phyloP scores from a whole-genome alignment of 805 yeast species.

The Pichia thaimueangensis region DNA sequence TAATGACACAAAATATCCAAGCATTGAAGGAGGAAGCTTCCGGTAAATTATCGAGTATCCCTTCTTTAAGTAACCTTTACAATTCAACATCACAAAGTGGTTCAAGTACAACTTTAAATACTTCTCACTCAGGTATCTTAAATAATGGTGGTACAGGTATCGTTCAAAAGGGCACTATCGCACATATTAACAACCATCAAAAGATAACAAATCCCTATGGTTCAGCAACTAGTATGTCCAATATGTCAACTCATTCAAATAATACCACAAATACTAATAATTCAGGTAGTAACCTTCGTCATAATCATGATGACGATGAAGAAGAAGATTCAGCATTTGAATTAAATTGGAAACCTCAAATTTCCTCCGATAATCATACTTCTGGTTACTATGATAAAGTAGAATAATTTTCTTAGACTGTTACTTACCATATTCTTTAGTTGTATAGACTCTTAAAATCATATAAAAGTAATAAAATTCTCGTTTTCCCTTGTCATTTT shows the following conservation, averaged over 20 bases:
- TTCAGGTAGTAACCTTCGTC: background rate
- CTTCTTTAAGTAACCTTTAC: conserved; percentile 7
- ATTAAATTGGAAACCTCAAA: conserved; percentile 10
- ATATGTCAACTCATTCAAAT: too few relatives aligned
- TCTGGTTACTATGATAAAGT: conserved; percentile 3
- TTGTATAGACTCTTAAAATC: too few relatives aligned
- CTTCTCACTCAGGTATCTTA: conserved; percentile 8
- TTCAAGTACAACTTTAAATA: conserved; percentile 2
- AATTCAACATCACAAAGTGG: conserved; percentile 10
- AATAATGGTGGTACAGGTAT: conserved; percentile 5
- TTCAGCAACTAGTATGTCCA: too few relatives aligned
- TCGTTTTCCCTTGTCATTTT: too few relatives aligned
- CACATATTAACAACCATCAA: background rate
- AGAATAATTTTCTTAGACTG: background rate
- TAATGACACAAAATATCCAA: conserved; percentile 5
- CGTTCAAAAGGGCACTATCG: conserved; percentile 8
- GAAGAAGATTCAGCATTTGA: conserved; percentile 9
- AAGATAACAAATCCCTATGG: background rate
- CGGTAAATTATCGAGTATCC: background rate
- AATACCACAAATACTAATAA: background rate
- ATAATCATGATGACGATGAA: background rate
- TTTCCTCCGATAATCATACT: conserved; percentile 7
- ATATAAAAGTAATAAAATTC: too few relatives aligned
- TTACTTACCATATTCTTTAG: too few relatives aligned
- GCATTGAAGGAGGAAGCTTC: background rate